Conservation (phyloP, 75 land plant species). For the Picea sitchensis region DNA sequence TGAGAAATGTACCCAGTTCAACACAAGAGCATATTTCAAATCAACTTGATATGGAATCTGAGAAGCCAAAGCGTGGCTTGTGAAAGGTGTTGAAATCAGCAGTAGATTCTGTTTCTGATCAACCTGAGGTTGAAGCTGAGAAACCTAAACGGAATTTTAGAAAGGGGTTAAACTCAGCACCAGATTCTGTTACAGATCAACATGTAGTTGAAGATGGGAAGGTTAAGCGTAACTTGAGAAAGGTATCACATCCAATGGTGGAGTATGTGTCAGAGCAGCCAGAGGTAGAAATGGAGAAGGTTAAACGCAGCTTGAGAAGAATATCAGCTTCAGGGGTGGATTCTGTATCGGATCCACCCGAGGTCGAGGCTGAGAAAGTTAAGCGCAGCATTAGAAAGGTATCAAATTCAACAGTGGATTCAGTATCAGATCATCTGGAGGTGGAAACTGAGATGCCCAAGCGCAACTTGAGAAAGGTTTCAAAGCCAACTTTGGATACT, state of each 20-base stretch:
- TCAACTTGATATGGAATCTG: conserved; percentile 21
- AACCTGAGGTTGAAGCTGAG: conserved; percentile 55
- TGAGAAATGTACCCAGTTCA: neutral
- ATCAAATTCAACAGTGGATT: conserved; percentile 2
- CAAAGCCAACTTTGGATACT: neutral
- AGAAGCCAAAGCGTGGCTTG: conserved; percentile 35
- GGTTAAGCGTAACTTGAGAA: conserved; percentile 21
- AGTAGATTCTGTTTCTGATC: conserved; percentile 34
- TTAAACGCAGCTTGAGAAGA: conserved; percentile 60
- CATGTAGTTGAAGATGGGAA: conserved; percentile 41
- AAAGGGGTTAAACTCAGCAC: conserved; percentile 27
- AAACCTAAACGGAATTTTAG: conserved; percentile 55
- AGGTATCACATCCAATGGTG: conserved; percentile 18
- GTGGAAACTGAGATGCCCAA: conserved; percentile 25
- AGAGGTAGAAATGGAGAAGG: conserved; percentile 60
- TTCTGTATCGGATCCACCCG: conserved; percentile 18
- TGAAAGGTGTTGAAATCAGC: conserved; percentile 30
- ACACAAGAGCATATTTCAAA: neutral
- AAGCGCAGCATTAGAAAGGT: conserved; percentile 24
- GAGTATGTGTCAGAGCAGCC: conserved; percentile 49
- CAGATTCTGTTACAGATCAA: conserved; percentile 12
- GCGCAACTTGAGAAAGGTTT: conserved; percentile 7
- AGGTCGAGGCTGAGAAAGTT: conserved; percentile 37
- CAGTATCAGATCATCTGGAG: conserved; percentile 16
- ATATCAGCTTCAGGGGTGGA: conserved; percentile 20